Evolutionary conservation across 2,329 filamentous ascomycete genomes (phyloP).

Genomic region (Fusarium subtropicale): DNA sequence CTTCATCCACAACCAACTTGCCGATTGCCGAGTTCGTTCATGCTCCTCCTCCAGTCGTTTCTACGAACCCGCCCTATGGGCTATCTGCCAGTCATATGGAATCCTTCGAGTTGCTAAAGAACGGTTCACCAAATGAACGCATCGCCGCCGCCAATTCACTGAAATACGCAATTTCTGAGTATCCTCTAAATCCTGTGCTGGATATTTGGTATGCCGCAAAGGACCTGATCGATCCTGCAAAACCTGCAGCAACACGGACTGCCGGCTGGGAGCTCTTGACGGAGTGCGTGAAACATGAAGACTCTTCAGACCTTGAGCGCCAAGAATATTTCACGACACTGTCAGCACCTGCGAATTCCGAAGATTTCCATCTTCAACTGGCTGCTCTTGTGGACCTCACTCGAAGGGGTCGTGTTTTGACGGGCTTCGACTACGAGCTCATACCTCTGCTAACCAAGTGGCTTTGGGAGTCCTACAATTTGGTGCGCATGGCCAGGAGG

Average conservation of each 20-base stretch:
- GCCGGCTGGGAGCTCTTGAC: constrained; percentile 75
- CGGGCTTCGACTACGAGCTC: constrained; percentile 75
- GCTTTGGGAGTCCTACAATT: constrained; percentile 67
- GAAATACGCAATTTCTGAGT: constrained; percentile 67
- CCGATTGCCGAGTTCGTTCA: constrained; percentile 60
- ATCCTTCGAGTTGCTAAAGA: constrained; percentile 65
- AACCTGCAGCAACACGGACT: constrained; percentile 64
- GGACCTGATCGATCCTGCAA: constrained; percentile 70
- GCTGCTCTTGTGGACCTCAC: constrained; percentile 71
- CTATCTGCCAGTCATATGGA: constrained; percentile 66
- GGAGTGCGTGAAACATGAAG: constrained; percentile 72
- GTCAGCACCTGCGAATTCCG: constrained; percentile 64
- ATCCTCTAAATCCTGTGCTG: constrained; percentile 68
- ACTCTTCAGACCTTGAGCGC: constrained; percentile 74
- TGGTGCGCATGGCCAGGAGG: constrained; percentile 64
- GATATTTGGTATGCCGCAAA: constrained; percentile 75
- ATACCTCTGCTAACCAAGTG: constrained; percentile 71
- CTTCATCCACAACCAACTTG: constrained; percentile 53
- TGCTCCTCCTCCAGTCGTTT: constrained; percentile 54
- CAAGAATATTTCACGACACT: constrained; percentile 74
- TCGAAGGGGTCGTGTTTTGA: constrained; percentile 69
- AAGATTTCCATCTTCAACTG: constrained; percentile 76
- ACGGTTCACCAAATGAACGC: constrained; percentile 64
- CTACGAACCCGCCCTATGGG: constrained; percentile 54
- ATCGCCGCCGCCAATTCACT: constrained; percentile 69